Percentiles rank a stretch among this genome's conserved stretches.
Conservation (phyloP, 768 basidiomycete genomes). For the Mycena sanguinolenta region DNA sequence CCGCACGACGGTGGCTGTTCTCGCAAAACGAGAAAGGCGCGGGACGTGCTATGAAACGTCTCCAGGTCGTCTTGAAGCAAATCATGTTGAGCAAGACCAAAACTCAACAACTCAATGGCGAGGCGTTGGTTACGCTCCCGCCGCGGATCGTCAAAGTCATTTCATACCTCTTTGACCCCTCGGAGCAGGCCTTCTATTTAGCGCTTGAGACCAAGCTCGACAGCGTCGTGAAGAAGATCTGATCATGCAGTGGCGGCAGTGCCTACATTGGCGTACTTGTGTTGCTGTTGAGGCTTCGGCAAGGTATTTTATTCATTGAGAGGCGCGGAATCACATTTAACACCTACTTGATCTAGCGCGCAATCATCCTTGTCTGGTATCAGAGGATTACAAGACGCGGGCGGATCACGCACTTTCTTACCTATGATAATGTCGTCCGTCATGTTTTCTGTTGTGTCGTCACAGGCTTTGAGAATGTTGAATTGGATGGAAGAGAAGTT, state of each 20-base stretch:
- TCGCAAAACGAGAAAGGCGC: no score
- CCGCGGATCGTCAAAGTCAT: slow-evolving; percentile 78
- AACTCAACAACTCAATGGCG: slow-evolving; percentile 78
- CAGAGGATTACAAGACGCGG: slow-evolving; percentile 79
- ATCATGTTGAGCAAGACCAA: slow-evolving; percentile 94
- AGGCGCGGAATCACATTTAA: neutral
- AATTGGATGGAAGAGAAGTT: no score
- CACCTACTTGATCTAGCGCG: slow-evolving; percentile 68
- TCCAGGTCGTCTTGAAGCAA: slow-evolving; percentile 88
- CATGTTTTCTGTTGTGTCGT: no score
- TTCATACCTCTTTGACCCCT: slow-evolving; percentile 80
- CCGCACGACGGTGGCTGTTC: no score
- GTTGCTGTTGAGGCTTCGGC: slow-evolving; percentile 85
- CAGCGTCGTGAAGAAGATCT: slow-evolving; percentile 75
- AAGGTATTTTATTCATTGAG: slow-evolving; percentile 66
- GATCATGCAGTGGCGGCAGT: slow-evolving; percentile 65
- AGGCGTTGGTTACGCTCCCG: slow-evolving; percentile 86
- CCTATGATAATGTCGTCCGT: no score
- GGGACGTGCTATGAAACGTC: slow-evolving; percentile 81
- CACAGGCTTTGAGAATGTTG: no score
- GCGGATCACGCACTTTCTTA: no score
- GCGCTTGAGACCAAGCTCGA: slow-evolving; percentile 78
- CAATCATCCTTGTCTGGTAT: slow-evolving; percentile 88
- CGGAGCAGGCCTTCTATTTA: slow-evolving; percentile 86
- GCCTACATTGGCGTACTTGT: slow-evolving; percentile 81